phyloP scores from a whole-genome alignment of 352 stramenopile genomes.

The Phytophthora boehmeriae region DNA sequence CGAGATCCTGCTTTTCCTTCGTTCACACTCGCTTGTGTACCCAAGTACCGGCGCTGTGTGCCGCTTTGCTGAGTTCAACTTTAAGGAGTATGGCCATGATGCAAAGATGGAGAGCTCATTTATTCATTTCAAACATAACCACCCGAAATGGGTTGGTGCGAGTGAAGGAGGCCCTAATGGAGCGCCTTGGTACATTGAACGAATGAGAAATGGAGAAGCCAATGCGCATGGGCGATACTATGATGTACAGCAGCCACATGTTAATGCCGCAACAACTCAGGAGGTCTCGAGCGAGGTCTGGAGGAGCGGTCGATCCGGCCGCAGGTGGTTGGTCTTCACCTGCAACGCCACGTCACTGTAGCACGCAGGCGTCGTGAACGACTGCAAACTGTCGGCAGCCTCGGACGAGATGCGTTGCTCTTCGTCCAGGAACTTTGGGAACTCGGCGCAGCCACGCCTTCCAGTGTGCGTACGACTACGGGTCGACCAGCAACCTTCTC shows the following conservation, averaged over 20 bases:
- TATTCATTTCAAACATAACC: constrained; percentile 96
- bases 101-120: constrained; percentile 98
- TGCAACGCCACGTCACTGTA: too few relatives aligned
- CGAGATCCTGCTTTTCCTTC: constrained; percentile 94
- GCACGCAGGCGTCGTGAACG: too few relatives aligned
- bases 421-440: too few relatives aligned
- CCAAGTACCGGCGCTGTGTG: constrained; percentile 94
- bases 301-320: too few relatives aligned
- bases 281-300: constrained; percentile 85
- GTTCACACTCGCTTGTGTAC: constrained; percentile 92
- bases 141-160: constrained; percentile 84
- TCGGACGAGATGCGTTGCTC: too few relatives aligned
- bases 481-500: too few relatives aligned
- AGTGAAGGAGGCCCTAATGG: constrained; percentile 75
- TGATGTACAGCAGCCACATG: constrained; percentile 78
- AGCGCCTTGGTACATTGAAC: constrained; percentile 71
- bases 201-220: constrained; percentile 89
- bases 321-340: too few relatives aligned
- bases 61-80: constrained; percentile 96
- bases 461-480: too few relatives aligned
- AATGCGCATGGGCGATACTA: constrained; percentile 82
- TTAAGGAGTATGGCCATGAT: constrained; percentile 94
- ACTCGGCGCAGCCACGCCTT: too few relatives aligned
- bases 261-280: constrained; percentile 89
- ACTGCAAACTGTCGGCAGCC: too few relatives aligned